These are phyloP conservation scores for Termitomyces sp. DNA, from an alignment of 768 basidiomycete species.

Conservation along the genomic window DNA sequence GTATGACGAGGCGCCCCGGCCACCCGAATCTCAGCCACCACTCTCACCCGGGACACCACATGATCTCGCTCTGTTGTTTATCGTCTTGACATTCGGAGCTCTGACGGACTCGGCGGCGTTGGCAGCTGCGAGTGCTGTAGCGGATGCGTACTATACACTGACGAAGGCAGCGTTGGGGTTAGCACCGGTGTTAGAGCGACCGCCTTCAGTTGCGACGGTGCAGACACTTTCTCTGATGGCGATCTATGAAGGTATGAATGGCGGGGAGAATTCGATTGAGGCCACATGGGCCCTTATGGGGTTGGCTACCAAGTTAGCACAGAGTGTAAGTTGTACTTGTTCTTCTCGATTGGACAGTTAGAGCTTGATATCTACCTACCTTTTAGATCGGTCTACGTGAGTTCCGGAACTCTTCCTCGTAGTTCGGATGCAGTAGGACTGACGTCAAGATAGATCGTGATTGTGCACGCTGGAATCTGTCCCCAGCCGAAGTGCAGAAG, in stretches of 20 bases:
- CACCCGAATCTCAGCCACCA: slow-evolving; percentile 7
- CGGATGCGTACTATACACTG: slow-evolving; percentile 54
- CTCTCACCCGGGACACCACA: slow-evolving; percentile 30
- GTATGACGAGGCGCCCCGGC: slow-evolving; percentile 49
- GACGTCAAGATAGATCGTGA: slow-evolving; percentile 50
- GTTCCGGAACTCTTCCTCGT: slow-evolving; percentile 21
- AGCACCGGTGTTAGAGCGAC: slow-evolving; percentile 66
- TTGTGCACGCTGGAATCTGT: slow-evolving; percentile 65
- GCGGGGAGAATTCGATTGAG: slow-evolving; percentile 68
- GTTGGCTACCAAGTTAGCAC: slow-evolving; percentile 60
- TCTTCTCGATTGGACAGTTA: slow-evolving; percentile 5
- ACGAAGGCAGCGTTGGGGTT: slow-evolving; percentile 63
- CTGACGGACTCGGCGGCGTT: slow-evolving; percentile 53
- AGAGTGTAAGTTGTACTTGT: slow-evolving; percentile 49
- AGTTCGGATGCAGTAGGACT: neutral
- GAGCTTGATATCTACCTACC: slow-evolving; percentile 1
- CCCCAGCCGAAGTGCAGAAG: slow-evolving; percentile 64
- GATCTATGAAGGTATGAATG: slow-evolving; percentile 67
- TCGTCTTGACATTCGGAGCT: slow-evolving; percentile 61
- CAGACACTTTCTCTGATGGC: slow-evolving; percentile 66
- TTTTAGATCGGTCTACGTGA: slow-evolving; percentile 64
- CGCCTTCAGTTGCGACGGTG: slow-evolving; percentile 68
- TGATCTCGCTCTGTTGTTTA: slow-evolving; percentile 60
- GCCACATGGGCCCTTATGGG: slow-evolving; percentile 67
- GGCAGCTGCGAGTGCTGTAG: slow-evolving; percentile 46